These are phyloP conservation scores for Fraxinus pennsylvanica DNA, from an alignment of 257 asterid genomes.

Conservation along the genomic window DNA sequence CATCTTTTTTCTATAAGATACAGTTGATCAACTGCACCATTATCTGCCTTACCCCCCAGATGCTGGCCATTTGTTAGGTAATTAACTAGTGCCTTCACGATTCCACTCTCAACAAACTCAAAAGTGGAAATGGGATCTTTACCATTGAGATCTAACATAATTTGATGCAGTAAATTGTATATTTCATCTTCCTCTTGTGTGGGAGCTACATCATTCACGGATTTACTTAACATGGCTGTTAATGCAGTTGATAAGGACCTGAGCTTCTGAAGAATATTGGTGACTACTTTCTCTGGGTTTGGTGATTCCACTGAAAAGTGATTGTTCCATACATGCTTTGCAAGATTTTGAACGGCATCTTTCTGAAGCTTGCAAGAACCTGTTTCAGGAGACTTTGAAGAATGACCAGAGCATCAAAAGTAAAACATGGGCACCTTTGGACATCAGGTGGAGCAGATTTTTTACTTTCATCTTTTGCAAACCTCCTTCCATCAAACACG, in stretches of 20 bases:
- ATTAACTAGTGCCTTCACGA: conserved; percentile 62
- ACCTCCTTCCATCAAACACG: conserved; percentile 45
- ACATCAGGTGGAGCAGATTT: background rate
- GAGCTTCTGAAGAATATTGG: conserved; percentile 73
- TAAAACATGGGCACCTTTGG: background rate
- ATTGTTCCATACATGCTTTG: conserved; percentile 61
- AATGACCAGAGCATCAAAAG: background rate
- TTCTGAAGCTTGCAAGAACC: conserved; percentile 67
- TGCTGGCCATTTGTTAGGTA: conserved; percentile 60
- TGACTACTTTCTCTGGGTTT: conserved; percentile 70
- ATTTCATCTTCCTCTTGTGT: conserved; percentile 58
- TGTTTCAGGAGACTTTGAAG: conserved; percentile 22
- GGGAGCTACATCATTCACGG: conserved; percentile 37
- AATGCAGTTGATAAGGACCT: conserved; percentile 55
- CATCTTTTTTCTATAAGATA: conserved; percentile 57
- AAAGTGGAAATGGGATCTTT: conserved; percentile 78
- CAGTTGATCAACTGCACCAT: conserved; percentile 25
- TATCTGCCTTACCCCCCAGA: conserved; percentile 36
- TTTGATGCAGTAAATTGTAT: conserved; percentile 50
- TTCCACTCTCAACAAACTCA: conserved; percentile 97
- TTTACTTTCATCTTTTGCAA: conserved; percentile 22
- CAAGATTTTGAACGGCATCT: conserved; percentile 62
- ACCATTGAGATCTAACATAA: conserved; percentile 67
- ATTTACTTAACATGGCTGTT: conserved; percentile 40
- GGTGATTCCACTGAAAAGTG: conserved; percentile 60